Conservation (phyloP, 495 filamentous ascomycete species). For the Penicillium atrosanguineum region DNA sequence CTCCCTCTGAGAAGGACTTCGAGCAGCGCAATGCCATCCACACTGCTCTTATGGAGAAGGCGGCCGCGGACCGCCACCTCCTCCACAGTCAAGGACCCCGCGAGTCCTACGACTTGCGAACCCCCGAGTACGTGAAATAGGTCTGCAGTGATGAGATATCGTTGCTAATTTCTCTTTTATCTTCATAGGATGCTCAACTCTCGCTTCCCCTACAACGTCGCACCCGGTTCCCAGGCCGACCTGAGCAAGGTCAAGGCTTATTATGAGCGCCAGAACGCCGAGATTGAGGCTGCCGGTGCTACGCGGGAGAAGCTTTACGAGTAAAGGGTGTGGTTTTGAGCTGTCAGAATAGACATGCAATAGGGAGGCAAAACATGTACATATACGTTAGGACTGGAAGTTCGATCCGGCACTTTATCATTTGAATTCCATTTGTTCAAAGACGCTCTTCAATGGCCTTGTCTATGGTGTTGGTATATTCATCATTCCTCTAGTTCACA, state of each 20-base stretch:
- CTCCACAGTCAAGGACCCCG: conserved; percentile 54
- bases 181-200: conserved; percentile 44
- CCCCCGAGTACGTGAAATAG: conserved; percentile 62
- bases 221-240: conserved; percentile 58
- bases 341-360: conserved; percentile 30
- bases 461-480: background rate
- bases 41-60: conserved; percentile 64
- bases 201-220: conserved; percentile 61
- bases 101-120: conserved; percentile 52
- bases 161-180: background rate
- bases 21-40: conserved; percentile 62
- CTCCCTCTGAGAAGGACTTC: conserved; percentile 47
- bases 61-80: conserved; percentile 63
- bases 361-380: conserved; percentile 37
- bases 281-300: conserved; percentile 48
- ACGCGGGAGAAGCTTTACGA: conserved; percentile 47
- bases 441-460: background rate
- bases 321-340: conserved; percentile 25
- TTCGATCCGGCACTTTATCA: conserved; percentile 28
- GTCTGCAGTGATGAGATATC: background rate
- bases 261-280: conserved; percentile 57
- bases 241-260: conserved; percentile 60
- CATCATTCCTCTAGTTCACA: background rate
- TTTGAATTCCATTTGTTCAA: conserved; percentile 30
- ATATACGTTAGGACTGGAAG: conserved; percentile 36